phyloP scores from a whole-genome alignment of 1,284 basidiomycete genomes.

The Puccinia coronata region DNA sequence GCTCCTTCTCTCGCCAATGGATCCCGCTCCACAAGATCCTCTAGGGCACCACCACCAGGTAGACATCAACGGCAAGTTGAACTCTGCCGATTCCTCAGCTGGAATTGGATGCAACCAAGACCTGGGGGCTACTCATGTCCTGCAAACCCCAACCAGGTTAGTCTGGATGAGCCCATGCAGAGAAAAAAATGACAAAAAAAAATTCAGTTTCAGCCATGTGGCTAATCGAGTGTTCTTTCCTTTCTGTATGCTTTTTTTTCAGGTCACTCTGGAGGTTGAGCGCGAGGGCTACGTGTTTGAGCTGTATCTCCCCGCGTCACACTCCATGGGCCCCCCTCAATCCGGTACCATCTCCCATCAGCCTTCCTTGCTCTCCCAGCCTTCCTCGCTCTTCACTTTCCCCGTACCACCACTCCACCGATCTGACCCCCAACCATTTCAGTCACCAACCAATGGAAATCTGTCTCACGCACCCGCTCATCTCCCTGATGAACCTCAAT shows the following conservation, averaged over 20 bases:
- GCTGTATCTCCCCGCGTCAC: slow-evolving; percentile 65
- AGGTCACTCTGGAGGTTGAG: slow-evolving; percentile 67
- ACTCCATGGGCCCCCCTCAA: slow-evolving; percentile 50
- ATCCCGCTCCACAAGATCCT: slow-evolving; percentile 43
- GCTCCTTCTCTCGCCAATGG: slow-evolving; percentile 41
- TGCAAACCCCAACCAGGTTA: slow-evolving; percentile 46
- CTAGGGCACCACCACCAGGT: slow-evolving; percentile 29
- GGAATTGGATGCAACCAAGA: neutral
- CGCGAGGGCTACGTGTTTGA: slow-evolving; percentile 94
- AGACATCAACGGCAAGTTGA: slow-evolving; percentile 33
- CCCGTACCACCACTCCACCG: slow-evolving; percentile 46
- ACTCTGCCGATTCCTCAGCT: neutral
- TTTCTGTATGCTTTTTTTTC: too few species aligned
- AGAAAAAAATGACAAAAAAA: neutral
- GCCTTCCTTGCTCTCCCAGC: too few species aligned
- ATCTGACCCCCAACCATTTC: slow-evolving; percentile 52
- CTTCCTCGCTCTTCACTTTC: slow-evolving; percentile 58
- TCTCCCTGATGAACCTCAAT: slow-evolving; percentile 66
- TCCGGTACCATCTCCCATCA: slow-evolving; percentile 67
- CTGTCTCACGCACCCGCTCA: slow-evolving; percentile 53
- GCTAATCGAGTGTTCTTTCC: too few species aligned
- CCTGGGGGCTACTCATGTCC: slow-evolving; percentile 4
- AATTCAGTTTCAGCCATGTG: too few species aligned
- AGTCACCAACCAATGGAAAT: slow-evolving; percentile 56
- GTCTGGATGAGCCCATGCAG: neutral